phyloP scores from a whole-genome alignment of 2,329 filamentous ascomycete genomes.

The Pseudophaeomoniella oleicola region DNA sequence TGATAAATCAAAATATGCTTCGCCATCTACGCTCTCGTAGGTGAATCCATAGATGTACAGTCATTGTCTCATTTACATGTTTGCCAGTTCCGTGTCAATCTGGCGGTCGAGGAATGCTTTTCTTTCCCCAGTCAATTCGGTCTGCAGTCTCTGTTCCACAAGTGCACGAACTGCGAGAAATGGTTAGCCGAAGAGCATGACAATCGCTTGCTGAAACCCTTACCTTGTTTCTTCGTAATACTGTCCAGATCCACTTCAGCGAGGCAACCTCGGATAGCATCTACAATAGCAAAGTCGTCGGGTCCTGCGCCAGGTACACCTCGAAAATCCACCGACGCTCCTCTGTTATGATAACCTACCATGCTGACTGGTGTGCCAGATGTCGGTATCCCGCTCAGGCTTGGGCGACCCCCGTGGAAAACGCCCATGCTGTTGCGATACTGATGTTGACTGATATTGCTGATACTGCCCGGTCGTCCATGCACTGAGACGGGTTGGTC shows the following conservation, averaged over 20 bases:
- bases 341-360: conserved; percentile 20
- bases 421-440: conserved; percentile 27
- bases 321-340: conserved; percentile 42
- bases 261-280: conserved; percentile 71
- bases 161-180: conserved; percentile 54
- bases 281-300: conserved; percentile 65
- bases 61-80: conserved; percentile 48
- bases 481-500: conserved; percentile 35
- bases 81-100: conserved; percentile 86
- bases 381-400: conserved; percentile 19
- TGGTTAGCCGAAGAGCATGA: conserved; percentile 11
- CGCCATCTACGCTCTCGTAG: background rate
- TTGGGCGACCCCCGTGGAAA: conserved; percentile 25
- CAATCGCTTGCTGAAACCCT: conserved; percentile 12
- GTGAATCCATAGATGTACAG: background rate
- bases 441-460: conserved; percentile 33
- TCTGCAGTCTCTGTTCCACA: conserved; percentile 86
- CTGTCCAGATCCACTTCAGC: conserved; percentile 83
- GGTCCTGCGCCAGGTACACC: conserved; percentile 43
- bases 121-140: conserved; percentile 72
- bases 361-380: conserved; percentile 30
- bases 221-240: conserved; percentile 93
- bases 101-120: conserved; percentile 79
- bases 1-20: background rate
- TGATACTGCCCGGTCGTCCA: conserved; percentile 46